A percentile compares a stretch with the other conserved stretches of the same genome.
These are phyloP conservation scores for Phaeosphaeriaceae sp. DNA, from an alignment of 2,329 filamentous ascomycete genomes.

Conservation along the genomic window DNA sequence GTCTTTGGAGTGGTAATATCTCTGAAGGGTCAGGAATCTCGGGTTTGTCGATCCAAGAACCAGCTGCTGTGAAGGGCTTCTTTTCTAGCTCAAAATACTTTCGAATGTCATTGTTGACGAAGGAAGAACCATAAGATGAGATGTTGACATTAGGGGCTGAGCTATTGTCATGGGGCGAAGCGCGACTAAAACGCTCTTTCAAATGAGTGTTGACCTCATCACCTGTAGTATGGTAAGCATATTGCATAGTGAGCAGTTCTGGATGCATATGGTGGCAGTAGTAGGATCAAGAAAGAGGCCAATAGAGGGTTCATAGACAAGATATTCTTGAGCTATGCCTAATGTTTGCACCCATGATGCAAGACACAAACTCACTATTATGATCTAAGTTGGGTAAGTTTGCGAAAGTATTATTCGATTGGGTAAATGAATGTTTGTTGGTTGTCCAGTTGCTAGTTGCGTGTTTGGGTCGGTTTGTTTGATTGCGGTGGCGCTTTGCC, in stretches of 20 bases:
- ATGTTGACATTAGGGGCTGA: slow-evolving; percentile 18
- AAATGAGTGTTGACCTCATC: slow-evolving; percentile 26
- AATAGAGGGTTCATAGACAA: not conserved
- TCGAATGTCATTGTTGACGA: slow-evolving; percentile 32
- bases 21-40: slow-evolving; percentile 64
- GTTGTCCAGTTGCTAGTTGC: slow-evolving; percentile 3
- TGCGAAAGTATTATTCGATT: slow-evolving; percentile 15
- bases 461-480: slow-evolving; percentile 5
- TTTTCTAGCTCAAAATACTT: slow-evolving; percentile 31
- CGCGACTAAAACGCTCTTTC: slow-evolving; percentile 17
- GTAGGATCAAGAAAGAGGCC: not conserved
- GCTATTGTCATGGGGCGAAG: not conserved
- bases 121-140: slow-evolving; percentile 14
- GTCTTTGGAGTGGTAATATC: slow-evolving; percentile 44
- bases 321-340: not conserved
- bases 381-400: slow-evolving; percentile 1
- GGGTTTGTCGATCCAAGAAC: slow-evolving; percentile 47
- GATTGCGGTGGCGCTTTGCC: slow-evolving; percentile 10
- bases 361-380: slow-evolving; percentile 13
- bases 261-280: not conserved
- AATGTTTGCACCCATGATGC: too few species aligned
- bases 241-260: not conserved
- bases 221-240: slow-evolving; percentile 15
- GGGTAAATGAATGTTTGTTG: not conserved
- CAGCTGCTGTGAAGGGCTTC: slow-evolving; percentile 26